Conservation (phyloP, 306 rosid species). For the Quercus ilex region DNA sequence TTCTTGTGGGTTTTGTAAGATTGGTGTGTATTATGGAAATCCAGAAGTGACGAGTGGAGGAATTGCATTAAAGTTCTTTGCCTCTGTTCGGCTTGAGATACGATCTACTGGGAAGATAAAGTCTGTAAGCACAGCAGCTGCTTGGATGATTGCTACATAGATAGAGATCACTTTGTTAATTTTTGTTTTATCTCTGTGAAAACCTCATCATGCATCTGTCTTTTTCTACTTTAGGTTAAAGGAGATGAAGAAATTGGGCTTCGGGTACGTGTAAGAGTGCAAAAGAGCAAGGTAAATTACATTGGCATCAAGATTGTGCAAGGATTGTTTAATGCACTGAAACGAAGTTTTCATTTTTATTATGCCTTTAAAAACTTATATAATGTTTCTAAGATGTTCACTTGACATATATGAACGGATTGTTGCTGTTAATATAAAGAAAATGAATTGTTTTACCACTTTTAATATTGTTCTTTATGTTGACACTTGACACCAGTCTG, state of each 20-base stretch:
- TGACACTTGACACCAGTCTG: no score
- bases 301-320: background rate
- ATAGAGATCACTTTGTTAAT: background rate
- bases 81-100: conserved; percentile 94
- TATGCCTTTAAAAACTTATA: conserved; percentile 3
- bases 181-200: conserved; percentile 17
- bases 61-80: conserved; percentile 95
- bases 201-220: conserved; percentile 14
- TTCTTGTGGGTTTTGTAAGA: conserved; percentile 48
- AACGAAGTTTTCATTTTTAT: background rate
- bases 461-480: background rate
- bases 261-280: conserved; percentile 90
- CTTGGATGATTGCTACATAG: conserved; percentile 11
- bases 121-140: conserved; percentile 71
- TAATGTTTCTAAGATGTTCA: background rate
- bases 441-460: background rate
- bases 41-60: conserved; percentile 99
- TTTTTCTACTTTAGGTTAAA: conserved; percentile 55
- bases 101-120: conserved; percentile 94
- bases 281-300: conserved; percentile 86
- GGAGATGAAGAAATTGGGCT: conserved; percentile 98
- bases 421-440: background rate
- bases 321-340: background rate
- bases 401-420: conserved; percentile 12
- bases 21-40: conserved; percentile 96